A percentile compares a stretch with the other conserved stretches of the same genome.
Conservation (phyloP, 2,329 filamentous ascomycete genomes). For the Botrytis byssoidea region DNA sequence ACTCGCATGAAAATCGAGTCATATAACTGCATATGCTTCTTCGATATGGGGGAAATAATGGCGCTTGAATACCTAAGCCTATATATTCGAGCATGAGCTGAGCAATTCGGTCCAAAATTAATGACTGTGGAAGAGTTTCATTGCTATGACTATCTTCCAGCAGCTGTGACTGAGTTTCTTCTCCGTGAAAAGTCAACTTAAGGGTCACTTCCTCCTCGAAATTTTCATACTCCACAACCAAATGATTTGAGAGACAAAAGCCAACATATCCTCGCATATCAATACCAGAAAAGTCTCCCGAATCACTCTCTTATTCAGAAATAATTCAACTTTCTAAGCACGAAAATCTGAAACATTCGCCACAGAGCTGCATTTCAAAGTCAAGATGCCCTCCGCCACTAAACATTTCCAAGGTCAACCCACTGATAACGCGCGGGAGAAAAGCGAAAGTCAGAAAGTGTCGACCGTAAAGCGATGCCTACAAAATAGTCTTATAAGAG, state of each 20-base stretch:
- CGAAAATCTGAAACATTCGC: not conserved
- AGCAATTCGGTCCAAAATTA: not conserved
- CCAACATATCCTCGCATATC: not conserved
- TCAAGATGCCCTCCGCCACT: not conserved
- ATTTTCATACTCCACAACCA: not conserved
- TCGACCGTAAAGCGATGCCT: not conserved
- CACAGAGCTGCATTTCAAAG: not conserved
- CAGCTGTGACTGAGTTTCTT: not conserved
- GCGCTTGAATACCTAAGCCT: not conserved
- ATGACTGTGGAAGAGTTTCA: not conserved
- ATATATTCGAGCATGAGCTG: not conserved
- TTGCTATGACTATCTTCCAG: not conserved
- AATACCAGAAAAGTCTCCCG: not conserved
- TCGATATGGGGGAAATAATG: not conserved
- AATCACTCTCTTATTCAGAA: not conserved
- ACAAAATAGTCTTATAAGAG: not conserved
- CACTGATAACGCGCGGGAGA: not conserved
- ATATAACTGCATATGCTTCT: not conserved
- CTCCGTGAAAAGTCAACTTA: not conserved
- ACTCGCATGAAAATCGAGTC: not conserved
- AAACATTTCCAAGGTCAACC: not conserved
- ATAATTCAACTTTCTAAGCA: not conserved
- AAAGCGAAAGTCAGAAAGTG: not conserved
- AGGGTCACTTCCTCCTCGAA: not conserved
- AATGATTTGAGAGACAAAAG: not conserved